Conservation (phyloP, 495 filamentous ascomycete species). For the Hypoxylon subgilvum region DNA sequence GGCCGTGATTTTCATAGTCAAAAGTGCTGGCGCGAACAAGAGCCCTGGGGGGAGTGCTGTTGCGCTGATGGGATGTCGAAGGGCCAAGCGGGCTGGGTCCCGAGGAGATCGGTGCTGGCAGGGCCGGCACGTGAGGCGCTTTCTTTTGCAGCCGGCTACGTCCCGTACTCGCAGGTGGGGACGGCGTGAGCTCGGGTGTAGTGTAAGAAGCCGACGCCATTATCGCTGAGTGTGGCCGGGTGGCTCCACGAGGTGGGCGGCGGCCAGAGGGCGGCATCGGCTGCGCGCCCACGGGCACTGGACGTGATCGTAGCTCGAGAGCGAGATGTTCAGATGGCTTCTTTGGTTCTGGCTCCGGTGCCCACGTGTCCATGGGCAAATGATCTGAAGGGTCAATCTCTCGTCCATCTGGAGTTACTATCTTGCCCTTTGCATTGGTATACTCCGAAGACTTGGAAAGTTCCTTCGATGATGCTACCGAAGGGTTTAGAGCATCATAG, state of each 20-base stretch:
- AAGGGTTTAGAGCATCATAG: conserved; percentile 77
- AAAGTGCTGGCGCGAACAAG: conserved; percentile 52
- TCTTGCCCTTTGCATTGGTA: conserved; percentile 60
- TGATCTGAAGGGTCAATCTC: conserved; percentile 94
- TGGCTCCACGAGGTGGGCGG: conserved; percentile 30
- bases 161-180: conserved; percentile 33
- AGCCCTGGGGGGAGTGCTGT: conserved; percentile 50
- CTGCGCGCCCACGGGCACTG: conserved; percentile 54
- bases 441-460: conserved; percentile 40
- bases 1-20: conserved; percentile 54
- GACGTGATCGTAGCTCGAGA: conserved; percentile 51
- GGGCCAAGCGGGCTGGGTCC: conserved; percentile 53
- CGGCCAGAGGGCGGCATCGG: conserved; percentile 48
- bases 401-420: conserved; percentile 82
- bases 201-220: conserved; percentile 24
- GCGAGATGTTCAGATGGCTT: conserved; percentile 51
- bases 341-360: conserved; percentile 88
- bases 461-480: conserved; percentile 44
- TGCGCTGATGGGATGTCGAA: conserved; percentile 48
- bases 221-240: conserved; percentile 33
- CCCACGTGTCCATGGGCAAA: conserved; percentile 88
- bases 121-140: conserved; percentile 48
- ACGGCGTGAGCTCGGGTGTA: conserved; percentile 42
- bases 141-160: conserved; percentile 72
- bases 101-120: conserved; percentile 48